Percentiles rank a stretch among this genome's conserved stretches.
Evolutionary conservation across 2,329 filamentous ascomycete genomes (phyloP).

Genomic region (Xylogone sp.): DNA sequence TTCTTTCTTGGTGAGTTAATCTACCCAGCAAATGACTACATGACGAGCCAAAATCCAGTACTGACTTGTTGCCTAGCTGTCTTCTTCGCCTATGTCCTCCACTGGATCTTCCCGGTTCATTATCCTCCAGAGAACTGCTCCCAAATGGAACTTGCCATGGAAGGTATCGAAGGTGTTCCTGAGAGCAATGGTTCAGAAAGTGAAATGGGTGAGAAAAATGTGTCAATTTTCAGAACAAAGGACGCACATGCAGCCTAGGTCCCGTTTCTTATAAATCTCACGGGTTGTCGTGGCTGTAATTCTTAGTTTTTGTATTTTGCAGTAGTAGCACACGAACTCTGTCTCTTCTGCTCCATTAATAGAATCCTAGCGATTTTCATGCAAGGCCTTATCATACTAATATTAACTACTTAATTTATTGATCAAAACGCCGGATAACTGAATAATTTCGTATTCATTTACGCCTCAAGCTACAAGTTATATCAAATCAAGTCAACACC

Average conservation of each 20-base stretch:
- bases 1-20: conserved; percentile 1
- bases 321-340: neutral
- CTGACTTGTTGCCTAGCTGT: neutral
- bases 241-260: neutral
- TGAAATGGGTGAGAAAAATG: neutral
- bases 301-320: neutral
- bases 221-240: neutral
- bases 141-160: neutral
- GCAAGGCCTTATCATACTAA: too few species aligned
- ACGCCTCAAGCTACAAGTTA: too few species aligned
- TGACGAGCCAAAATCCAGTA: neutral
- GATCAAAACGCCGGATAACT: too few species aligned
- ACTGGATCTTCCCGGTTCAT: conserved; percentile 1
- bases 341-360: too few species aligned
- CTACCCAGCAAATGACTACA: neutral
- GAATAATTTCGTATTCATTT: too few species aligned
- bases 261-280: neutral
- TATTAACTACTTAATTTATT: neutral
- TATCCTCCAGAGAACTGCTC: conserved; percentile 2
- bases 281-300: neutral
- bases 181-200: neutral
- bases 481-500: conserved; percentile 8
- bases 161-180: neutral
- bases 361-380: too few species aligned
- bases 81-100: conserved; percentile 1